Evolutionary conservation across 2,329 filamentous ascomycete species (phyloP).

Genomic region (Ophiostoma novo-ulmi): DNA sequence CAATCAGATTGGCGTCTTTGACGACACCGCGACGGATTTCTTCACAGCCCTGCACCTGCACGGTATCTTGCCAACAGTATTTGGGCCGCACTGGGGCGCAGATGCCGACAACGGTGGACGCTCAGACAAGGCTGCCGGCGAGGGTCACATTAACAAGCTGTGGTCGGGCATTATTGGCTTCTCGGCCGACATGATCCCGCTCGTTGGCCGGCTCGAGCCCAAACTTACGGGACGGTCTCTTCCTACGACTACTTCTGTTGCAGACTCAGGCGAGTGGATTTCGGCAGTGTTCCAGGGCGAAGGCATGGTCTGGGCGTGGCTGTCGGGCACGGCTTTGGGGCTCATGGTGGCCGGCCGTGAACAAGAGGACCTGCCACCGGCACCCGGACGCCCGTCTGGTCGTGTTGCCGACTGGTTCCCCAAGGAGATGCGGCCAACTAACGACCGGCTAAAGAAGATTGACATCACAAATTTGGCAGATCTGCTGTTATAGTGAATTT

Average conservation of each 20-base stretch:
- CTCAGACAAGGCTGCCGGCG: conserved; percentile 9
- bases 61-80: conserved; percentile 41
- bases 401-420: conserved; percentile 41
- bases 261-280: conserved; percentile 44
- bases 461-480: conserved; percentile 36
- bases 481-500: conserved; percentile 12
- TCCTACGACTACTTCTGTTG: not conserved
- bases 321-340: conserved; percentile 45
- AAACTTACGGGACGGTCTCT: conserved; percentile 32
- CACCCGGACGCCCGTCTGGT: conserved; percentile 37
- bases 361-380: conserved; percentile 31
- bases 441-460: conserved; percentile 36
- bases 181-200: conserved; percentile 44
- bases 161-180: conserved; percentile 49
- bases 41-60: conserved; percentile 38
- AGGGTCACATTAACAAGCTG: conserved; percentile 35
- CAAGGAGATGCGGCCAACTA: conserved; percentile 34
- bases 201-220: conserved; percentile 44
- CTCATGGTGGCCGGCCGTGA: conserved; percentile 43
- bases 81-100: conserved; percentile 38
- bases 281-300: conserved; percentile 48
- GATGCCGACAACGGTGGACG: conserved; percentile 20
- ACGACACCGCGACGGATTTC: conserved; percentile 42
- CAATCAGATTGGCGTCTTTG: conserved; percentile 44
- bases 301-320: conserved; percentile 52